Conservation (phyloP, 1,139 yeast genomes). For the Casaregolazyma suthepensis region DNA sequence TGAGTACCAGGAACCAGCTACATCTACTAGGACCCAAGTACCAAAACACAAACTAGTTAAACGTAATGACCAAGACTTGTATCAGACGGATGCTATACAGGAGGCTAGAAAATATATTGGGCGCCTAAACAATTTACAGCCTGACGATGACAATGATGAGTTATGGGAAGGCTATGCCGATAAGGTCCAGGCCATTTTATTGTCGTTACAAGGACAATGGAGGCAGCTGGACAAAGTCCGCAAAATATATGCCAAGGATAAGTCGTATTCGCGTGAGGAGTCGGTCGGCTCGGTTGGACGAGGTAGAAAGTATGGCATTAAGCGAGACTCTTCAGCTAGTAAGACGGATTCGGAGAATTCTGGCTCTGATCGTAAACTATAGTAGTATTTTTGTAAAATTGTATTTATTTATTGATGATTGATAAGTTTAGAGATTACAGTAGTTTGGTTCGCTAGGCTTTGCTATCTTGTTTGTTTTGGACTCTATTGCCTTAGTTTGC, state of each 20-base stretch:
- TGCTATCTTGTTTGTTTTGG: background rate
- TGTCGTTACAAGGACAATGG: slow-evolving; percentile 19
- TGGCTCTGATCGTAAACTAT: background rate
- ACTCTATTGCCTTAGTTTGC: background rate
- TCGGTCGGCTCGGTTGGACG: background rate
- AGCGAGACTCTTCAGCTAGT: slow-evolving; percentile 3
- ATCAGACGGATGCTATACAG: background rate
- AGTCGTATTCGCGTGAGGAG: background rate
- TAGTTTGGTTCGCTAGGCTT: background rate
- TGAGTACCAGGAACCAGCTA: background rate
- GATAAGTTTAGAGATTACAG: background rate
- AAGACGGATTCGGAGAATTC: slow-evolving; percentile 5
- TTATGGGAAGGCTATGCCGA: slow-evolving; percentile 24
- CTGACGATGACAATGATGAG: slow-evolving; percentile 19
- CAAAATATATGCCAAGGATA: slow-evolving; percentile 9
- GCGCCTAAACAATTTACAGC: slow-evolving; percentile 1
- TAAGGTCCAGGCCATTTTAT: slow-evolving; percentile 15
- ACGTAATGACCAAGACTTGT: background rate
- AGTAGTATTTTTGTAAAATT: background rate
- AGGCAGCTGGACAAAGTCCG: slow-evolving; percentile 17
- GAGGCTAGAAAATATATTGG: slow-evolving; percentile 3
- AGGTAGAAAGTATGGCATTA: background rate
- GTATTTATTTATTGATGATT: background rate
- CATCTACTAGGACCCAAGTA: background rate
- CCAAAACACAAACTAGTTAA: background rate